Percentiles rank a stretch among this genome's conserved stretches.
Conservation (phyloP, 139 green algal genomes). For the Yamagishiella unicocca region DNA sequence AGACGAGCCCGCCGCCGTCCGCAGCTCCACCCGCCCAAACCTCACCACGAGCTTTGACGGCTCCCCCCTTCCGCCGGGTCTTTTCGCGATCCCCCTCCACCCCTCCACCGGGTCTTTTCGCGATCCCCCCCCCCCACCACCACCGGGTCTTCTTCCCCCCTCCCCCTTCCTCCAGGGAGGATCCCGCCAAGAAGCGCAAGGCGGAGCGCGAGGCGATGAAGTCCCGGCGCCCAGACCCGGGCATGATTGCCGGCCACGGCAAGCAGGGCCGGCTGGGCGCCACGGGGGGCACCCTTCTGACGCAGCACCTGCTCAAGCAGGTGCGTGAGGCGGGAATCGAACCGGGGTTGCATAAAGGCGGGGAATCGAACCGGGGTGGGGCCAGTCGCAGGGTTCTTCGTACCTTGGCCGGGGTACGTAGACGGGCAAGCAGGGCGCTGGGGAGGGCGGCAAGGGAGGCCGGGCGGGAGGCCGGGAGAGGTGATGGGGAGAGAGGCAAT, state of each 20-base stretch:
- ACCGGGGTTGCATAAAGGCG: neutral
- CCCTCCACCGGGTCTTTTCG: too few relatives aligned
- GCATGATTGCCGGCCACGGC: slow-evolving; percentile 69
- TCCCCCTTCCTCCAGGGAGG: slow-evolving; percentile 52
- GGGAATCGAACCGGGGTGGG: neutral
- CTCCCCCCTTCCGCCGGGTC: too few relatives aligned
- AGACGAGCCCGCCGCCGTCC: too few relatives aligned
- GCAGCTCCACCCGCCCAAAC: too few relatives aligned
- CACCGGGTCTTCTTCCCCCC: too few relatives aligned
- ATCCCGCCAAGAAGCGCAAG: slow-evolving; percentile 45
- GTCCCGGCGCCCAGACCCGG: slow-evolving; percentile 72
- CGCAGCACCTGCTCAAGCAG: slow-evolving; percentile 88
- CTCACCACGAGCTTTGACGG: too few relatives aligned
- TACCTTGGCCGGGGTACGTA: neutral
- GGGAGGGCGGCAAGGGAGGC: too few relatives aligned
- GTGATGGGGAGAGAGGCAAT: too few relatives aligned
- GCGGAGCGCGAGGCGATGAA: slow-evolving; percentile 63
- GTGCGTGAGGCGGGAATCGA: neutral
- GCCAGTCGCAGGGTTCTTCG: neutral
- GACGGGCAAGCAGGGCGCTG: neutral
- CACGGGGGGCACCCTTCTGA: slow-evolving; percentile 87
- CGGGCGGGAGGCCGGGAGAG: neutral
- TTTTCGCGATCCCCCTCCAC: too few relatives aligned
- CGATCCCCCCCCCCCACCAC: too few relatives aligned
- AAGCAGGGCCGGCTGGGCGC: slow-evolving; percentile 79